A percentile compares a stretch with the other conserved stretches of the same genome.
Evolutionary conservation across 192 early-diverging fungal species (phyloP).

Genomic region (Linnemannia schmuckeri): DNA sequence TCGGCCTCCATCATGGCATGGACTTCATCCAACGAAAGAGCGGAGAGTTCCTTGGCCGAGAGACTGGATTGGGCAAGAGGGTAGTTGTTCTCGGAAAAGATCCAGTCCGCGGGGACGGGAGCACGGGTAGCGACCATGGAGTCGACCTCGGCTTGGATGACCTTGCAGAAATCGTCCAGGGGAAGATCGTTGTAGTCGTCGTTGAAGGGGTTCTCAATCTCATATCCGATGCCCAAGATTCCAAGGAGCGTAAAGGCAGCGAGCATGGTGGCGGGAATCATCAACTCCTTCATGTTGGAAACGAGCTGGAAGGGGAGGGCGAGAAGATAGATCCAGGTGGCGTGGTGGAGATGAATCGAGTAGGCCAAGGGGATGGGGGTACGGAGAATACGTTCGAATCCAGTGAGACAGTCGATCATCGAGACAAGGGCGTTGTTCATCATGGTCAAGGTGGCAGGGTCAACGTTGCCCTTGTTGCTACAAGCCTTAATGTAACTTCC

Average conservation of each 20-base stretch:
- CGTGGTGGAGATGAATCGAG: slow-evolving; percentile 86
- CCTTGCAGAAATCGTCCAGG: slow-evolving; percentile 65
- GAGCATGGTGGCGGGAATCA: slow-evolving; percentile 75
- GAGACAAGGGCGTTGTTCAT: slow-evolving; percentile 61
- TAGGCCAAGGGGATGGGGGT: slow-evolving; percentile 92
- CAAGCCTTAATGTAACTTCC: slow-evolving; percentile 61
- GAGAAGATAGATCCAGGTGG: slow-evolving; percentile 76
- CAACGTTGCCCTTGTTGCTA: slow-evolving; percentile 50
- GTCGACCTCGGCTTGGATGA: slow-evolving; percentile 23
- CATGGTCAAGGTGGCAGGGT: slow-evolving; percentile 56
- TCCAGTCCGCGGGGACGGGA: slow-evolving; percentile 19
- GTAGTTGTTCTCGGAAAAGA: slow-evolving; percentile 28
- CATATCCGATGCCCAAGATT: slow-evolving; percentile 83
- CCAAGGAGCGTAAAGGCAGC: slow-evolving; percentile 82
- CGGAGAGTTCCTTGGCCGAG: slow-evolving; percentile 21
- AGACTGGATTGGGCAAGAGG: slow-evolving; percentile 10
- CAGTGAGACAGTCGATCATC: slow-evolving; percentile 67
- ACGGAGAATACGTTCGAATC: slow-evolving; percentile 84
- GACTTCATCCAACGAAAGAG: slow-evolving; percentile 9
- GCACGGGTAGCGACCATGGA: slow-evolving; percentile 28
- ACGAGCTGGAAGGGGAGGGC: slow-evolving; percentile 86
- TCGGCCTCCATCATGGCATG: slow-evolving; percentile 16
- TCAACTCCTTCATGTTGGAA: slow-evolving; percentile 56
- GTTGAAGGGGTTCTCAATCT: slow-evolving; percentile 95
- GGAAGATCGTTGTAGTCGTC: slow-evolving; percentile 80